Evolutionary conservation across 2,329 filamentous ascomycete genomes (phyloP), one percentile per base, ranked within the genome.

Genomic region (Chaetothyriales sp.): DNA sequence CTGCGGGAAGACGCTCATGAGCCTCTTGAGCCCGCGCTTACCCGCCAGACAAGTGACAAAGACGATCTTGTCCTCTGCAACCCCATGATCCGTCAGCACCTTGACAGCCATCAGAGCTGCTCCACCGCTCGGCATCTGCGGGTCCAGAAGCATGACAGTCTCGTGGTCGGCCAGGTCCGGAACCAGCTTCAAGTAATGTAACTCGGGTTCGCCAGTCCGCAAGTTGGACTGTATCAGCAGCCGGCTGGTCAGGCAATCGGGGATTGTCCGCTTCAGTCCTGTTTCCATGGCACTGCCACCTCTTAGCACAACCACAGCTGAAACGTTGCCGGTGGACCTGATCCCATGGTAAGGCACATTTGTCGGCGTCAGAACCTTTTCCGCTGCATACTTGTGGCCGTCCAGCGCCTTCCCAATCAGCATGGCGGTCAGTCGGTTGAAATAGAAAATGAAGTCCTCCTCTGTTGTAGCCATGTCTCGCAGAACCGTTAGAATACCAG

Each of bases 381-480:
- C 67, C 15, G 78, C 74, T 18, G 75, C 68, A 65, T 90, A 95
- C 15, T 78, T 75, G 51, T 86, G 77, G 60, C 84, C 84, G 62
- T 90, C 86, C 55, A 90, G 73, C 1, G 85, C 85, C 62, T 70
- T 76, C 66, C 96, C 90, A 46, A 96, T 78, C 22, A 96, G 73
- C 49, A 95, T 73, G n/a, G 84, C 80, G 1, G 86, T 80, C 39
- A 96, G 73, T 39, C 92, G 79, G 67, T 98, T 88, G 66, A 96
- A 95, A 68, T 96, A 96, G 68, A 96, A 96, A 55, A 95, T 86
- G 64, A 95, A 96, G 60, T 96, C 89, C 63, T 95, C 90, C 43
- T 86, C 77, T 5, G 77, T 73, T 0, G 87, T 90, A 46, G 81
- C 76, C 18, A 85, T 83, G 60, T 92, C 78, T 62, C 93, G 83